A percentile compares a stretch with the other conserved stretches of the same genome.
Evolutionary conservation across 2,329 filamentous ascomycete genomes (phyloP).

Genomic region (Fusarium illudens): DNA sequence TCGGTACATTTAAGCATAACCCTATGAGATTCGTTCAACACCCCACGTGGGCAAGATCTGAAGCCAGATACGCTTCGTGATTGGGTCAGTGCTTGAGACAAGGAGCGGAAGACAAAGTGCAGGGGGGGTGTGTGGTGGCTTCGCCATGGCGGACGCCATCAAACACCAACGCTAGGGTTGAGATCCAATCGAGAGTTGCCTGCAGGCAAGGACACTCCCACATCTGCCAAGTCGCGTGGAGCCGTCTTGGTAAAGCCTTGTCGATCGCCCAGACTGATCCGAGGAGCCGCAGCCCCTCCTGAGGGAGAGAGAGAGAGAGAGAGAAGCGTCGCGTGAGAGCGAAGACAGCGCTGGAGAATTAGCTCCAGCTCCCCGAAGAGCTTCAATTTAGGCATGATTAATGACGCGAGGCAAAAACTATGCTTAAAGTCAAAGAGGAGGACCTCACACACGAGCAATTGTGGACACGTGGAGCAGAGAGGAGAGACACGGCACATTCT

Average conservation of each 20-base stretch:
- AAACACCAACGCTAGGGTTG: neutral
- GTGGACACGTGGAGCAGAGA: neutral
- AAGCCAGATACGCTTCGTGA: neutral
- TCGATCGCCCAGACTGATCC: conserved; percentile 15
- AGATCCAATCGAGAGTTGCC: neutral
- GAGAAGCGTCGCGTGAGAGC: neutral
- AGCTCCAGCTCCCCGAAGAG: neutral
- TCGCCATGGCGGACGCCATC: conserved; percentile 9
- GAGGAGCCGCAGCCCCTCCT: neutral
- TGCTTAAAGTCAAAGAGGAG: neutral
- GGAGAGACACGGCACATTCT: neutral
- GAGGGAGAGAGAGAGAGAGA: neutral
- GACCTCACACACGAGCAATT: neutral
- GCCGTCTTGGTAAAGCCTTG: conserved; percentile 13
- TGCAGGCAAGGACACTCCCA: neutral
- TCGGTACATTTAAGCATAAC: conserved; percentile 28
- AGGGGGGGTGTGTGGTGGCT: neutral
- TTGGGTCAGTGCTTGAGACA: conserved; percentile 6
- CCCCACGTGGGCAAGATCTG: conserved; percentile 28
- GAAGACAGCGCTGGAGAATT: neutral
- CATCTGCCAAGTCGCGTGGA: conserved; percentile 16
- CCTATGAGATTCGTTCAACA: conserved; percentile 19
- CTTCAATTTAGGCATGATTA: neutral
- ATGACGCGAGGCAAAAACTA: conserved; percentile 1
- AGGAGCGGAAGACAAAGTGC: neutral